These are phyloP conservation scores for Coemansia asiatica DNA, from an alignment of 192 early-diverging fungal species.

Conservation along the genomic window DNA sequence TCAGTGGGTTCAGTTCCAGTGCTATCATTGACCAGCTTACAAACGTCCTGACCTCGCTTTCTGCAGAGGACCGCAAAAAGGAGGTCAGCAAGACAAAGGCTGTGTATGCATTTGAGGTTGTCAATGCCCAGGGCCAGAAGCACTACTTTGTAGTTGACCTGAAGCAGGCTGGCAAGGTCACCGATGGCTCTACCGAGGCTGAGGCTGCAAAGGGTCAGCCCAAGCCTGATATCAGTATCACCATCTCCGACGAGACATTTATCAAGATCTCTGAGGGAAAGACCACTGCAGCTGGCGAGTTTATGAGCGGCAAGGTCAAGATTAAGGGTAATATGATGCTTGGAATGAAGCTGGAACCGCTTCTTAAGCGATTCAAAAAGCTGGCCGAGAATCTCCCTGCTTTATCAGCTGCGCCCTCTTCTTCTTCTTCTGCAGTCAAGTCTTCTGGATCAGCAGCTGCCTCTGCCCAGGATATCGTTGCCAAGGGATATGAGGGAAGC, in stretches of 20 bases:
- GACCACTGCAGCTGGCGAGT: conserved; percentile 85
- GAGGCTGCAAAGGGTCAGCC: conserved; percentile 59
- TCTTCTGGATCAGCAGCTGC: conserved; percentile 20
- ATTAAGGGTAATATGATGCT: conserved; percentile 75
- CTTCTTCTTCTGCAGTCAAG: conserved; percentile 29
- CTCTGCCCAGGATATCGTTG: conserved; percentile 50
- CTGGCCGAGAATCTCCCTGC: conserved; percentile 48
- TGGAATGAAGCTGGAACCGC: conserved; percentile 68
- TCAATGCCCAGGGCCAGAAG: conserved; percentile 64
- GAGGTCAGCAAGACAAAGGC: conserved; percentile 67
- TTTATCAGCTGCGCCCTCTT: conserved; percentile 16
- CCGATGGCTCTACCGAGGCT: conserved; percentile 55
- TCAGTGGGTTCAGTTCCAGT: conserved; percentile 44
- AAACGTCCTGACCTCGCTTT: conserved; percentile 28
- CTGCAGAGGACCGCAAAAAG: conserved; percentile 49
- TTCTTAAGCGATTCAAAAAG: conserved; percentile 61
- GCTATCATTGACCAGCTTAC: conserved; percentile 51
- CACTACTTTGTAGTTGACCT: conserved; percentile 85
- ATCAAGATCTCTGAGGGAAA: conserved; percentile 80
- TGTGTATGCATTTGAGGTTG: conserved; percentile 83
- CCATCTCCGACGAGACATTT: conserved; percentile 75
- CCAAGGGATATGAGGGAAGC: conserved; percentile 74
- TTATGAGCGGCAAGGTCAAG: conserved; percentile 91
- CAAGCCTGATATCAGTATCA: conserved; percentile 79
- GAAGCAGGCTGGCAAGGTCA: conserved; percentile 71